Conservation (phyloP, 75 land plant genomes). For the Pinus taeda region DNA sequence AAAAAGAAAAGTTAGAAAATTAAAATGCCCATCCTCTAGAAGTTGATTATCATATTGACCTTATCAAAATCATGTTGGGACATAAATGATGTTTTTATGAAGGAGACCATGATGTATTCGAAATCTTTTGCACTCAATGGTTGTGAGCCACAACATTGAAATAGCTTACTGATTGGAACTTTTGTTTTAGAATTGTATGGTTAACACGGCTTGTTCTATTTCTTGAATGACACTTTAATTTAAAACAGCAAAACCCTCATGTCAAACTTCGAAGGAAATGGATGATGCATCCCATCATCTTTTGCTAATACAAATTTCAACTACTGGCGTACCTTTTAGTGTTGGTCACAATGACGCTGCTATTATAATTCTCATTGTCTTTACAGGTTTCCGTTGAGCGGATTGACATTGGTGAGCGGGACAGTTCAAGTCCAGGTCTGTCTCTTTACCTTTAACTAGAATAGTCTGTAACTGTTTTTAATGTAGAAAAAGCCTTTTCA, state of each 20-base stretch:
- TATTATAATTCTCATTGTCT: not conserved
- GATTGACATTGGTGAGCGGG: conserved; percentile 56
- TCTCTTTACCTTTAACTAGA: not conserved
- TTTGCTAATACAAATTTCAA: not conserved
- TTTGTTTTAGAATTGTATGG: not conserved
- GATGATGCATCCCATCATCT: not conserved
- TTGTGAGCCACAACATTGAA: not conserved
- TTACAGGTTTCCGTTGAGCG: conserved; percentile 58
- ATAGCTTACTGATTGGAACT: not conserved
- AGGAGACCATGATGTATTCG: not conserved
- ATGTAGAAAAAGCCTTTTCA: not conserved
- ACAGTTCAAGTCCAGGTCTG: conserved; percentile 31
- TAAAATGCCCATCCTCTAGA: too few relatives aligned
- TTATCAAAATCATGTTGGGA: not conserved
- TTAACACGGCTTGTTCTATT: not conserved
- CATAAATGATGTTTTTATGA: not conserved
- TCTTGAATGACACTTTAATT: not conserved
- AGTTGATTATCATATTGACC: too few relatives aligned
- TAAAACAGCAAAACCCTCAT: not conserved
- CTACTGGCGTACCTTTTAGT: not conserved
- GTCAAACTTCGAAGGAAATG: not conserved
- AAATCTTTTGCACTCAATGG: not conserved
- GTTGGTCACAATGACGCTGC: not conserved
- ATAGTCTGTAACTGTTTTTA: not conserved
- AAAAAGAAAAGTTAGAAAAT: too few relatives aligned